phyloP scores from a whole-genome alignment of 2,329 filamentous ascomycete species.

The Seiridium unicorne region DNA sequence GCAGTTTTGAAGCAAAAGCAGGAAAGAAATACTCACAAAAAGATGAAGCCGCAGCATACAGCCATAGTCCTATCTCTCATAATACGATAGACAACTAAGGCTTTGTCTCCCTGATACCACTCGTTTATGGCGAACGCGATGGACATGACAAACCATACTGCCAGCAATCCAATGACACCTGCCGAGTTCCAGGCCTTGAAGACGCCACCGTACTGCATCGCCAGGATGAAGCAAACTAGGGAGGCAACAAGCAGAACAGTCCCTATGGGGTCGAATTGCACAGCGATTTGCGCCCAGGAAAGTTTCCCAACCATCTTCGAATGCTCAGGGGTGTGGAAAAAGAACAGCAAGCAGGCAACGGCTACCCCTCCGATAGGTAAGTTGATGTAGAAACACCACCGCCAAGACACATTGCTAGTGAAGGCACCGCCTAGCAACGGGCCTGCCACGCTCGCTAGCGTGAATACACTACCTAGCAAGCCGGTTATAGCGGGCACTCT shows the following conservation, averaged over 20 bases:
- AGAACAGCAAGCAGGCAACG: conserved; percentile 16
- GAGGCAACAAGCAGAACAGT: conserved; percentile 17
- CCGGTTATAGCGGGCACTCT: conserved; percentile 35
- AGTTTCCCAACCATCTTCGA: conserved; percentile 1
- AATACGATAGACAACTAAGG: conserved; percentile 35
- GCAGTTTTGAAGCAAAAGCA: conserved; percentile 3
- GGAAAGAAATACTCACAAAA: conserved; percentile 12
- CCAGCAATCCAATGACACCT: conserved; percentile 34
- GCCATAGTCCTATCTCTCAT: conserved; percentile 34
- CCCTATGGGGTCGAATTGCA: conserved; percentile 23
- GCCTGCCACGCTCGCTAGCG: conserved; percentile 27
- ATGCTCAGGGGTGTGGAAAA: conserved; percentile 21
- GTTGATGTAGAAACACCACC: conserved; percentile 27
- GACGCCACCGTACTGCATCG: conserved; percentile 36
- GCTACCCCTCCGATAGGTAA: conserved; percentile 16
- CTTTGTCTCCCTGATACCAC: conserved; percentile 29
- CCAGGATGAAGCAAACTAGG: conserved; percentile 18
- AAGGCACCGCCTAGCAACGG: conserved; percentile 26
- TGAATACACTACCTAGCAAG: conserved; percentile 35
- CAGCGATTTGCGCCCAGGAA: conserved; percentile 11
- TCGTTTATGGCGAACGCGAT: conserved; percentile 37
- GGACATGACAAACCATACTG: conserved; percentile 34
- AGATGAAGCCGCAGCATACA: conserved; percentile 9
- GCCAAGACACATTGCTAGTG: conserved; percentile 25
- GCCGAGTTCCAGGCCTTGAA: conserved; percentile 10